phyloP scores from a whole-genome alignment of 257 asterid genomes.

The Knoxia roxburghii region DNA sequence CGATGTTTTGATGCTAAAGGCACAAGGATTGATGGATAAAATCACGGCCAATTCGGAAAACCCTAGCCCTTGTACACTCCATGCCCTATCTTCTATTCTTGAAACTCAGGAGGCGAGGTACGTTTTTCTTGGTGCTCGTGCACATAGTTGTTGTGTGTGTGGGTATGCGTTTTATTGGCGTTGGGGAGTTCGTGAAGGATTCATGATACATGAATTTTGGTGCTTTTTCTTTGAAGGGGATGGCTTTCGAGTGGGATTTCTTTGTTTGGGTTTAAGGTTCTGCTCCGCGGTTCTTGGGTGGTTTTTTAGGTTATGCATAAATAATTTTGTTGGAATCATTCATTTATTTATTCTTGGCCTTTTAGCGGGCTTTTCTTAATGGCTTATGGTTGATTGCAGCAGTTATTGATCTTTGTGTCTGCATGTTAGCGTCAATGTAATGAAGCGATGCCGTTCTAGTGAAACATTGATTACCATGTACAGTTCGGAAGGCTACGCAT shows the following conservation, averaged over 20 bases:
- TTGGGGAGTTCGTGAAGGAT: background rate
- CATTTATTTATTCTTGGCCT: background rate
- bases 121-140: background rate
- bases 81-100: conserved; percentile 75
- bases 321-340: background rate
- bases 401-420: background rate
- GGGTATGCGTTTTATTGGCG: background rate
- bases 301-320: background rate
- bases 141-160: background rate
- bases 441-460: background rate
- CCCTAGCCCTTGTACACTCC: conserved; percentile 77
- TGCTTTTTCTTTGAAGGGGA: background rate
- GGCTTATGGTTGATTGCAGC: background rate
- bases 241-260: background rate
- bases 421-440: background rate
- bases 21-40: conserved; percentile 66
- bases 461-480: background rate
- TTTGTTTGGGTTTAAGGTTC: background rate
- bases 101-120: conserved; percentile 88
- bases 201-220: background rate
- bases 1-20: conserved; percentile 58
- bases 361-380: background rate
- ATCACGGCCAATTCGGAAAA: conserved; percentile 68
- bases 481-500: background rate
- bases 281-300: background rate